phyloP scores from a whole-genome alignment of 805 yeast species.

The Starmerella scarabaei region DNA sequence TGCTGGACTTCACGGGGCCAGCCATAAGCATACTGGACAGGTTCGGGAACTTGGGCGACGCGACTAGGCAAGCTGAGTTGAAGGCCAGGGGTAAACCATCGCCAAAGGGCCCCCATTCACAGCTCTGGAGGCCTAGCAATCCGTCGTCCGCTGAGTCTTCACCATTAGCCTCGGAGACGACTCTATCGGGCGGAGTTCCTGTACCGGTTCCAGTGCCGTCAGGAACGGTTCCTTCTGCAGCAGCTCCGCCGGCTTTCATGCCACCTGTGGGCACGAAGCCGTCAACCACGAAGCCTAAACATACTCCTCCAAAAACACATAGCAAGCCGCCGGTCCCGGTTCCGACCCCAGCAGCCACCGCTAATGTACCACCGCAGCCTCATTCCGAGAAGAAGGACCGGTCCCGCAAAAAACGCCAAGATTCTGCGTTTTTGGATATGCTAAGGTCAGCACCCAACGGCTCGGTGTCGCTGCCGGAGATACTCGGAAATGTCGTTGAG shows the following conservation, averaged over 20 bases:
- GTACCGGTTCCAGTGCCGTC: slow-evolving; percentile 2
- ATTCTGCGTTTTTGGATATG: slow-evolving; percentile 10
- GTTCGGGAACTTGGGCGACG: slow-evolving; percentile 21
- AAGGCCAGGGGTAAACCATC: neutral
- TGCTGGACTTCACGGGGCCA: slow-evolving; percentile 20
- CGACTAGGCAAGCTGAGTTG: slow-evolving; percentile 18
- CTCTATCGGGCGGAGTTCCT: neutral
- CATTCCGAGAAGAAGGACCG: neutral
- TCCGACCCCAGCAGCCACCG: neutral
- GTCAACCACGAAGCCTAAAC: too few species aligned
- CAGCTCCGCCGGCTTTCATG: too few species aligned
- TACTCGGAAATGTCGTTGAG: slow-evolving; percentile 77
- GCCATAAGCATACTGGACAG: slow-evolving; percentile 20
- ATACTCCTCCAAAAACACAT: too few species aligned
- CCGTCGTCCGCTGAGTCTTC: neutral
- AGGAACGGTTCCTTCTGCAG: too few species aligned
- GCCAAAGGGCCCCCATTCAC: neutral
- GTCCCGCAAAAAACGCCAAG: slow-evolving; percentile 7
- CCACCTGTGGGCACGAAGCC: too few species aligned
- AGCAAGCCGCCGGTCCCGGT: slow-evolving; percentile 3
- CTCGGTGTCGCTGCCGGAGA: slow-evolving; percentile 54
- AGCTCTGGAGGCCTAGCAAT: too few species aligned
- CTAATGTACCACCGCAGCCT: neutral
- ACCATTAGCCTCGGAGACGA: neutral
- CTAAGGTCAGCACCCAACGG: slow-evolving; percentile 4